Evolutionary conservation across 441 rosid genomes (phyloP).

Genomic region (Lepidium campestre): DNA sequence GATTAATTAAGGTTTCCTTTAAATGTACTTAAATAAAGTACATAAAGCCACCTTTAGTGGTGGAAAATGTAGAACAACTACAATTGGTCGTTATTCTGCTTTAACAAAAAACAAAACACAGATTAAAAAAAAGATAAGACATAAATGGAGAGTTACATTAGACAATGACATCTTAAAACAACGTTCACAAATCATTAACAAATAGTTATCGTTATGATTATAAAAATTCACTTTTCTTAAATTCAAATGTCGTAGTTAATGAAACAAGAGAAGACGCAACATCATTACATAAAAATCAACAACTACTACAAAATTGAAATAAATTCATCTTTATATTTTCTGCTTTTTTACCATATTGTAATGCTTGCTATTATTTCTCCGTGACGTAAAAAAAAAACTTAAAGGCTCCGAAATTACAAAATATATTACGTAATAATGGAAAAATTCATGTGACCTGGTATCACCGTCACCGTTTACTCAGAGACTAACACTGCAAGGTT

Average conservation of each 20-base stretch:
- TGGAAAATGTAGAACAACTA: neutral
- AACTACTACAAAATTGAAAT: neutral
- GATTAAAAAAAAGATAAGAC: neutral
- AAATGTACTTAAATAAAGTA: neutral
- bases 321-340: no score
- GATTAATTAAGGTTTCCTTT: neutral
- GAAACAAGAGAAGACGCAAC: neutral
- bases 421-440: neutral
- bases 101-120: neutral
- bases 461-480: conserved; percentile 21
- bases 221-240: neutral
- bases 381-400: neutral
- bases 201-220: neutral
- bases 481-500: conserved; percentile 53
- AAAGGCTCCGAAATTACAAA: neutral
- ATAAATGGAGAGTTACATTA: neutral
- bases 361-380: neutral
- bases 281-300: no score
- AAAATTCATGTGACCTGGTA: neutral
- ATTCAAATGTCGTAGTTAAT: neutral
- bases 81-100: neutral
- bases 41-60: neutral
- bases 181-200: neutral
- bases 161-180: conserved; percentile 9
- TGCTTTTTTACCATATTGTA: no score